These are phyloP conservation scores for Rhizopogon vinicolor DNA, from an alignment of 768 basidiomycete genomes.

Conservation along the genomic window DNA sequence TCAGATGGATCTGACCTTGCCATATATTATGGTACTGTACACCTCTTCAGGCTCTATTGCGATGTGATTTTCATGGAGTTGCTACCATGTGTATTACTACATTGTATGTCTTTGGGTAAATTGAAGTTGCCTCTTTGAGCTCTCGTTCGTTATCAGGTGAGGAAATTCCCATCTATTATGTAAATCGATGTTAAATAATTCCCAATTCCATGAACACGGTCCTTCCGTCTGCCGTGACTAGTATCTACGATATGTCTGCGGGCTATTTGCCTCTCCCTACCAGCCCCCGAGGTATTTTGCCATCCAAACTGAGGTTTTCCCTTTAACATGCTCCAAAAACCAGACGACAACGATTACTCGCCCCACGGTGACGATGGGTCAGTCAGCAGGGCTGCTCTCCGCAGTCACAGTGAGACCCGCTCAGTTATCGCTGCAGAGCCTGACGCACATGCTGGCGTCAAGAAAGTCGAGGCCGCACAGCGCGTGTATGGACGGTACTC, in stretches of 20 bases:
- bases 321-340: not conserved
- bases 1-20: not conserved
- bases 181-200: not conserved
- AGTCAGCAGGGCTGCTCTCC: not conserved
- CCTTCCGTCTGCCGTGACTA: not conserved
- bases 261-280: constrained; percentile 14
- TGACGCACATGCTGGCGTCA: constrained; percentile 37
- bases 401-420: not conserved
- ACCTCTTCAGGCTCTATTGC: not conserved
- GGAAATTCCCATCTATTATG: too few species aligned
- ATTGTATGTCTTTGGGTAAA: too few species aligned
- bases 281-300: constrained; percentile 8
- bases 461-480: constrained; percentile 45
- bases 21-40: too few species aligned
- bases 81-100: not conserved
- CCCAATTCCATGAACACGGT: not conserved
- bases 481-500: constrained; percentile 49
- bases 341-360: constrained; percentile 5
- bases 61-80: not conserved
- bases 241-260: constrained; percentile 10
- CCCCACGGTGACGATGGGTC: not conserved
- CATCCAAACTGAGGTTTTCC: not conserved
- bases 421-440: constrained; percentile 6
- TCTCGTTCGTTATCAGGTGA: too few species aligned
- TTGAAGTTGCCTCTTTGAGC: too few species aligned